A percentile compares a stretch with the other conserved stretches of the same genome.
These are phyloP conservation scores for Gliomastix tumulicola DNA, from an alignment of 2,329 filamentous ascomycete species.

Conservation along the genomic window DNA sequence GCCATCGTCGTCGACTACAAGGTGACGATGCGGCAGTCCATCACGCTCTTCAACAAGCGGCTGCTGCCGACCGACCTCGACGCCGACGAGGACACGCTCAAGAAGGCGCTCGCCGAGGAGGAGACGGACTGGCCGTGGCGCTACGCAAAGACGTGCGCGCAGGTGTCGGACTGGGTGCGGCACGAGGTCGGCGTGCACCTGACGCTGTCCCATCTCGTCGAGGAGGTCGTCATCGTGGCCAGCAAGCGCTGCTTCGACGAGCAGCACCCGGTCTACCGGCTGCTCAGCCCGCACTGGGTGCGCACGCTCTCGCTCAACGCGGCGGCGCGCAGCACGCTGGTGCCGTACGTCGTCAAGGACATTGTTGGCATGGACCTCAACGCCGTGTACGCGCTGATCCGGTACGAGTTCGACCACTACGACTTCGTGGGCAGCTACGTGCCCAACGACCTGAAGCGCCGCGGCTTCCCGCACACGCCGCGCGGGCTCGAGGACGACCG, in stretches of 20 bases:
- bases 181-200: constrained; percentile 41
- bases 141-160: constrained; percentile 42
- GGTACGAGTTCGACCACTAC: constrained; percentile 32
- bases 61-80: constrained; percentile 19
- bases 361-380: constrained; percentile 30
- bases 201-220: constrained; percentile 34
- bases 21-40: constrained; percentile 30
- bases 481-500: constrained; percentile 21
- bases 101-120: too few species aligned
- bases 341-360: constrained; percentile 34
- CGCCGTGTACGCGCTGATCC: constrained; percentile 27
- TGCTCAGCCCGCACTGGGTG: constrained; percentile 40
- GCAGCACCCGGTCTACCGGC: too few species aligned
- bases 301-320: constrained; percentile 43
- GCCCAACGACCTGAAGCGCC: constrained; percentile 32
- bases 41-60: constrained; percentile 41
- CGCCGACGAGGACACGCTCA: constrained; percentile 3
- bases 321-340: constrained; percentile 32
- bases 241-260: too few species aligned
- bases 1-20: constrained; percentile 41
- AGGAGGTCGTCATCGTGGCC: constrained; percentile 40
- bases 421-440: constrained; percentile 36
- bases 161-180: constrained; percentile 38
- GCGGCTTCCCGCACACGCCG: constrained; percentile 30
- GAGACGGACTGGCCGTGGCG: constrained; percentile 42